Conservation (phyloP, 176 grass and related monocot genomes). For the Thalia dealbata region DNA sequence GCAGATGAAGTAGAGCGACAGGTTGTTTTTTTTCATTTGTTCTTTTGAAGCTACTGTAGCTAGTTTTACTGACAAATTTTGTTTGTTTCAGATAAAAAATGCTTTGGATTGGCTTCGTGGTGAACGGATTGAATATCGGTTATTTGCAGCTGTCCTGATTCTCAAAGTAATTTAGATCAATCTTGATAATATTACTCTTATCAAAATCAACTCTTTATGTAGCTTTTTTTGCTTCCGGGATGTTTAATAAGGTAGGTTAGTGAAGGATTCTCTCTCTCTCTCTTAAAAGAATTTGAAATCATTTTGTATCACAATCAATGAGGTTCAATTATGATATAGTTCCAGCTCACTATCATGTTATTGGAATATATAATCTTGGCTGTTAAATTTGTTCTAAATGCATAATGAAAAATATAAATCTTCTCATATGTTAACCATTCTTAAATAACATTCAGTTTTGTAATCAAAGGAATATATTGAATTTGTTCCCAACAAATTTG, state of each 20-base stretch:
- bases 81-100: constrained; percentile 62
- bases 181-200: constrained; percentile 10
- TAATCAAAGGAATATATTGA: not conserved
- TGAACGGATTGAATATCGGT: constrained; percentile 86
- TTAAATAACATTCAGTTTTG: not conserved
- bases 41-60: constrained; percentile 8
- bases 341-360: not conserved
- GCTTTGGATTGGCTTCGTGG: constrained; percentile 82
- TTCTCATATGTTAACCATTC: not conserved
- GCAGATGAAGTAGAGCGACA: constrained; percentile 90
- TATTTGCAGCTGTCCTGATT: constrained; percentile 96
- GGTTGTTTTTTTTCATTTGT: constrained; percentile 24
- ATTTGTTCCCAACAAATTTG: not conserved
- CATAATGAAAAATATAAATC: too few relatives aligned
- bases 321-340: not conserved
- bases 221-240: not conserved
- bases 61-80: constrained; percentile 16
- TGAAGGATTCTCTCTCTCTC: not conserved
- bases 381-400: not conserved
- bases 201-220: not conserved
- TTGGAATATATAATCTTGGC: not conserved
- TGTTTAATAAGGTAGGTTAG: not conserved
- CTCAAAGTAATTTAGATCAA: constrained; percentile 53
- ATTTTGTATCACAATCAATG: not conserved
- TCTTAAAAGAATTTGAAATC: not conserved